Evolutionary conservation across 306 rosid genomes (phyloP).

Genomic region (Cucumis sativus): DNA sequence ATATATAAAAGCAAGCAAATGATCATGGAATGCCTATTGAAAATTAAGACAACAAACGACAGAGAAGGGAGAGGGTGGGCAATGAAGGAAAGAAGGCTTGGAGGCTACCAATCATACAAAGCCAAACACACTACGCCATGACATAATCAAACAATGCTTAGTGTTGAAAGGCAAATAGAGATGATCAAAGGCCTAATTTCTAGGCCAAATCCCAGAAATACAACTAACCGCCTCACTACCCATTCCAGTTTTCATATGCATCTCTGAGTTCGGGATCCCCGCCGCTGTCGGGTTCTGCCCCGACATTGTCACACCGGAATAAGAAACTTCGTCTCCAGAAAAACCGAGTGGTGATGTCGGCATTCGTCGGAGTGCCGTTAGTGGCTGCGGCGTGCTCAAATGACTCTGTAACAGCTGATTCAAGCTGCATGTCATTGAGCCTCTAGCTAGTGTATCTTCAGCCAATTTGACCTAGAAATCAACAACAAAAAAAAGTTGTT

Average conservation of each 20-base stretch:
- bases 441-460: conserved; percentile 77
- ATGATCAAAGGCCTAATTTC: neutral
- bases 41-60: neutral
- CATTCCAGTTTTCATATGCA: conserved; percentile 26
- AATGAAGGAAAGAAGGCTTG: neutral
- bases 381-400: conserved; percentile 29
- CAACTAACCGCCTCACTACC: conserved; percentile 33
- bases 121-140: neutral
- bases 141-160: neutral
- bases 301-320: conserved; percentile 25
- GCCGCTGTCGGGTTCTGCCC: conserved; percentile 22
- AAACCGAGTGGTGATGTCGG: conserved; percentile 52
- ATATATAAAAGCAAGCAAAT: neutral
- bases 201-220: conserved; percentile 30
- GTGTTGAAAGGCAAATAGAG: neutral
- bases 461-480: conserved; percentile 70
- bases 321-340: conserved; percentile 38
- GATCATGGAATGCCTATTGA: neutral
- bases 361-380: conserved; percentile 16
- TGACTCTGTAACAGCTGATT: conserved; percentile 50
- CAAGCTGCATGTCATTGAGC: conserved; percentile 37
- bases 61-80: neutral
- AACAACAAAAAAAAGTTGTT: no score
- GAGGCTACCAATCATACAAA: neutral
- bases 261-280: conserved; percentile 11